Percentiles rank a stretch among this genome's conserved stretches.
Conservation (phyloP, 495 filamentous ascomycete species). For the Penicillium bialowiezense region DNA sequence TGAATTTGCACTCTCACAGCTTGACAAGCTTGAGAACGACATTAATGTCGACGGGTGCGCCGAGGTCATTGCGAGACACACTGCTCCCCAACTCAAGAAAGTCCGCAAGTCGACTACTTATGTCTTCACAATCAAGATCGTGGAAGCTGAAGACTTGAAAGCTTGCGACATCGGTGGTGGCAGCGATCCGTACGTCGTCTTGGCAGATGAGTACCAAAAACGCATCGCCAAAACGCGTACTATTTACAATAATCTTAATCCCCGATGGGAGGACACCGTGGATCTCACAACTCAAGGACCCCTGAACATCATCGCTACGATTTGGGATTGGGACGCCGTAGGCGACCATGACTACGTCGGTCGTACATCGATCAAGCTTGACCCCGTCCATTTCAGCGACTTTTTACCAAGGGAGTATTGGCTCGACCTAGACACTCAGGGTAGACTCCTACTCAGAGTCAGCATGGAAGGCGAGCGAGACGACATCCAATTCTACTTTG, state of each 20-base stretch:
- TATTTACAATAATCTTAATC: conserved; percentile 87
- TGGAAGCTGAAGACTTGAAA: conserved; percentile 97
- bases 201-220: conserved; percentile 97
- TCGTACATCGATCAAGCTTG: conserved; percentile 89
- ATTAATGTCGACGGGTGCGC: conserved; percentile 95
- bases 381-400: conserved; percentile 92
- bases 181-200: conserved; percentile 96
- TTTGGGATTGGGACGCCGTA: conserved; percentile 98
- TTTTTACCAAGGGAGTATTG: conserved; percentile 94
- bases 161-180: conserved; percentile 92
- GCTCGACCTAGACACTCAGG: conserved; percentile 96
- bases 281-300: conserved; percentile 93
- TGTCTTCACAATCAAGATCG: conserved; percentile 98
- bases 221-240: conserved; percentile 94
- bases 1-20: conserved; percentile 84
- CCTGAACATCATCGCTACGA: conserved; percentile 90
- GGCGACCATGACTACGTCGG: conserved; percentile 98
- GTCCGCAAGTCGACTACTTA: conserved; percentile 71
- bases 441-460: conserved; percentile 80
- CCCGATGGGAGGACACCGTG: conserved; percentile 95
- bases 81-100: conserved; percentile 54
- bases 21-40: conserved; percentile 84
- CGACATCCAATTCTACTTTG: conserved; percentile 98
- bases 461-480: conserved; percentile 99
- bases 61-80: conserved; percentile 67